These are phyloP conservation scores for Inga leiocalycina DNA, from an alignment of 306 rosid genomes.

Conservation along the genomic window DNA sequence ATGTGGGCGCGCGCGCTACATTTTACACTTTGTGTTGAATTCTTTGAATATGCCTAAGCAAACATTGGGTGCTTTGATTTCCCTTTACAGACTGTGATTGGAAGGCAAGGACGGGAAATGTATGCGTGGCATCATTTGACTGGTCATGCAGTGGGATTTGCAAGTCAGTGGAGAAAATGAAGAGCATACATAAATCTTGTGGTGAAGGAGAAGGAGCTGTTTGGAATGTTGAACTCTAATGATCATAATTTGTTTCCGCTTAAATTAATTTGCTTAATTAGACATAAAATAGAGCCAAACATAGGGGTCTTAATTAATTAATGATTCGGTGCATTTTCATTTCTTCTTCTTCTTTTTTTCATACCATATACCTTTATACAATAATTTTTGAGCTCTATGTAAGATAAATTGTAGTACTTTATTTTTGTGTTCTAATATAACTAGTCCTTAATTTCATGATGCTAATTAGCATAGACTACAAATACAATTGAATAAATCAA, in stretches of 20 bases:
- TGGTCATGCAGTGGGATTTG: constrained; percentile 96
- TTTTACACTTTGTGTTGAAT: too few species aligned
- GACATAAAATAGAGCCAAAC: not conserved
- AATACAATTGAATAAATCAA: not conserved
- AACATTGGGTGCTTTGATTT: too few species aligned
- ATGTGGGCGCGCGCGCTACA: too few species aligned
- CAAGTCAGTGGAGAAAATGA: constrained; percentile 79
- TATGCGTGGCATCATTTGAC: constrained; percentile 89
- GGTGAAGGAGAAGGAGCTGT: constrained; percentile 71
- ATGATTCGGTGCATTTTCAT: not conserved
- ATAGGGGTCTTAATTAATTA: not conserved
- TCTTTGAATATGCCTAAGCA: too few species aligned
- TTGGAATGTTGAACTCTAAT: constrained; percentile 64
- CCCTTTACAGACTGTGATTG: constrained; percentile 62
- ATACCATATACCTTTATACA: not conserved
- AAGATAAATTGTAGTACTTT: not conserved
- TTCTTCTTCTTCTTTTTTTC: not conserved
- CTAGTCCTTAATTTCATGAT: not conserved
- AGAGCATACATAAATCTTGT: constrained; percentile 61
- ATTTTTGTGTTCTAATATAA: not conserved
- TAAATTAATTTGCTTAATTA: not conserved
- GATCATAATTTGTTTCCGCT: not conserved
- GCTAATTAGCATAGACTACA: not conserved
- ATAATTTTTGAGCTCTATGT: not conserved
- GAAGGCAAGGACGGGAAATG: constrained; percentile 70